phyloP scores from a whole-genome alignment of 225 moss, liverwort and hornwort species.

The Pseudoscleropodium purum region DNA sequence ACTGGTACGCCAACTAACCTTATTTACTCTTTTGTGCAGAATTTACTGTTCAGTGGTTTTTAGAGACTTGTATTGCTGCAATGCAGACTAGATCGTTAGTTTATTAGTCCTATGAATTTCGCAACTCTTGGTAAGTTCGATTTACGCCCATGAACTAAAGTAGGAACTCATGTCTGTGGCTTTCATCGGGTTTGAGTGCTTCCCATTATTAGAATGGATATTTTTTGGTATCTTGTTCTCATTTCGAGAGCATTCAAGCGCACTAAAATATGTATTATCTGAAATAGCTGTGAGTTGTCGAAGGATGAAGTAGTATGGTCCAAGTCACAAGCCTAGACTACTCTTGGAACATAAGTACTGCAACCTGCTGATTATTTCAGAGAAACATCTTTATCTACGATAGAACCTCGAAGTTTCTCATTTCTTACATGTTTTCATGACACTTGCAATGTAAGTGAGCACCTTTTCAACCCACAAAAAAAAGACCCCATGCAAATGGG shows the following conservation, averaged over 20 bases:
- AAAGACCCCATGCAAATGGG: background rate
- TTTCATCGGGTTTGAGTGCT: background rate
- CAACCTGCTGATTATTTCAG: background rate
- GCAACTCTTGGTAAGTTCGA: background rate
- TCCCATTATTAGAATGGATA: no score
- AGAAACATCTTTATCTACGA: background rate
- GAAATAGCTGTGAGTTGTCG: background rate
- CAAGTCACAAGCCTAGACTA: background rate
- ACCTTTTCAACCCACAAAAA: background rate
- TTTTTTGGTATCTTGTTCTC: background rate
- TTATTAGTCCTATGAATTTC: background rate
- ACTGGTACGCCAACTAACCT: slow-evolving; percentile 36
- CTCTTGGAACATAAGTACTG: background rate
- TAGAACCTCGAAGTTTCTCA: background rate
- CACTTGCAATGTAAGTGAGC: background rate
- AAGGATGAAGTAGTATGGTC: background rate
- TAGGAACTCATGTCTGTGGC: background rate
- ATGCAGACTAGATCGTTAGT: background rate
- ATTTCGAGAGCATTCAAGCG: background rate
- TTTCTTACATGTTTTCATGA: background rate
- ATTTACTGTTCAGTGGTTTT: background rate
- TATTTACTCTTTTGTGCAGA: background rate
- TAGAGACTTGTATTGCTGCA: background rate
- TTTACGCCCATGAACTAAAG: background rate
- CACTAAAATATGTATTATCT: background rate